Conservation (phyloP, 129 eudicot genomes). For the Artemisia tridentata region DNA sequence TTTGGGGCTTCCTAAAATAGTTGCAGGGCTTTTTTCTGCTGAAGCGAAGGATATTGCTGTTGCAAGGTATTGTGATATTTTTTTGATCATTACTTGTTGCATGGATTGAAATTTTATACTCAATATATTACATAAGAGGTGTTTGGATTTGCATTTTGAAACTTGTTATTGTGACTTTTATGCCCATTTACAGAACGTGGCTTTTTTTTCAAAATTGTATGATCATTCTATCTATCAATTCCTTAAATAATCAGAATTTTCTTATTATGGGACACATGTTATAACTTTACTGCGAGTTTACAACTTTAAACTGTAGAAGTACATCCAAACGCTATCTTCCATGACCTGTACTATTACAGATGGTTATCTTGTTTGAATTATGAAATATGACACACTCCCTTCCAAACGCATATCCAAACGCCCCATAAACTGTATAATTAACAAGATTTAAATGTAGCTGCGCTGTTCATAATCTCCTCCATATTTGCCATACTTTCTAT, state of each 20-base stretch:
- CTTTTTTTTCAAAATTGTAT: too few species aligned
- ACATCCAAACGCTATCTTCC: background rate
- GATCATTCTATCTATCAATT: too few species aligned
- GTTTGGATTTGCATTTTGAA: too few species aligned
- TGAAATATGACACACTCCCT: background rate
- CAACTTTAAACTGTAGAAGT: too few species aligned
- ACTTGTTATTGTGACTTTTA: too few species aligned
- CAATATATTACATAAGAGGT: too few species aligned
- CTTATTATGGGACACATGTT: too few species aligned
- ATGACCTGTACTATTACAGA: background rate
- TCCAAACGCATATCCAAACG: background rate
- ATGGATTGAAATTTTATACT: background rate
- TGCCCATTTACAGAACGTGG: too few species aligned
- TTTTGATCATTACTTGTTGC: background rate
- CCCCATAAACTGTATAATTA: background rate
- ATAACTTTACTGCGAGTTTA: too few species aligned
- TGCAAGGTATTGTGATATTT: background rate
- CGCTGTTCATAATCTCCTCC: background rate
- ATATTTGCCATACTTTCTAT: background rate
- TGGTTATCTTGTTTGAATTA: background rate
- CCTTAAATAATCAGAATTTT: too few species aligned
- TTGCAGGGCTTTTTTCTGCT: slow-evolving; percentile 18
- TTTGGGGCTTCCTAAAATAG: slow-evolving; percentile 43
- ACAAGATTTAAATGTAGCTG: background rate
- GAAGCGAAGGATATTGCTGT: slow-evolving; percentile 12